Evolutionary conservation across 2,329 filamentous ascomycete species (phyloP).

Genomic region (Fusarium chaquense): DNA sequence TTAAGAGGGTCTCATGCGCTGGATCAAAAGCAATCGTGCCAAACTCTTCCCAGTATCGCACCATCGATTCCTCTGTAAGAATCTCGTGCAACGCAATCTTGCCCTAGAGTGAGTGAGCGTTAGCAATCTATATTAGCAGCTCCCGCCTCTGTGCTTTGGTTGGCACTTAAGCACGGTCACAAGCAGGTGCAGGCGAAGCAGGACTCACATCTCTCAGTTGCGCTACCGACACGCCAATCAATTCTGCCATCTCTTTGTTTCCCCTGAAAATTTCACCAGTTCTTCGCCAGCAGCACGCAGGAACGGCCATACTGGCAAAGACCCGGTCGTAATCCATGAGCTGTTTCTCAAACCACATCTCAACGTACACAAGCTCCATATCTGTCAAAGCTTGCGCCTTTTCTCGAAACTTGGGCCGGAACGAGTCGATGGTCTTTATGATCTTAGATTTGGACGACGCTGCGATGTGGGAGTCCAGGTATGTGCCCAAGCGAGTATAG

Average conservation of each 20-base stretch:
- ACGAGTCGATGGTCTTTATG: slow-evolving; percentile 88
- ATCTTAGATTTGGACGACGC: slow-evolving; percentile 90
- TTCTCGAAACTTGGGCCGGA: slow-evolving; percentile 94
- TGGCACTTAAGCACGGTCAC: slow-evolving; percentile 16
- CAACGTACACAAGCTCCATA: slow-evolving; percentile 92
- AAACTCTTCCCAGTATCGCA: slow-evolving; percentile 99
- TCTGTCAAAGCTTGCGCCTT: slow-evolving; percentile 93
- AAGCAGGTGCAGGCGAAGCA: slow-evolving; percentile 16
- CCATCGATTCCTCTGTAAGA: slow-evolving; percentile 91
- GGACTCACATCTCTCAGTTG: slow-evolving; percentile 85
- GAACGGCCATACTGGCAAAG: slow-evolving; percentile 98
- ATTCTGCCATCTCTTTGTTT: slow-evolving; percentile 98
- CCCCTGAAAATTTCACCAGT: slow-evolving; percentile 98
- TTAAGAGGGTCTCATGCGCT: slow-evolving; percentile 93
- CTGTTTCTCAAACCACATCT: slow-evolving; percentile 99
- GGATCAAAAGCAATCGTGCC: slow-evolving; percentile 97
- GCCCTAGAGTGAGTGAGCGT: slow-evolving; percentile 68
- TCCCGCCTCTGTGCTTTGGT: not conserved
- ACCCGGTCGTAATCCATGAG: slow-evolving; percentile 98
- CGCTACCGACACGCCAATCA: slow-evolving; percentile 93
- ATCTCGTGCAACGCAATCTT: slow-evolving; percentile 97
- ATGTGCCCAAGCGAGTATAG: slow-evolving; percentile 88
- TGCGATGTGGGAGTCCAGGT: slow-evolving; percentile 91
- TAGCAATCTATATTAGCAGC: slow-evolving; percentile 22
- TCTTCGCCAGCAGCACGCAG: slow-evolving; percentile 95